Evolutionary conservation across 768 basidiomycete genomes (phyloP).

Genomic region (Nevesoporus exiguus): DNA sequence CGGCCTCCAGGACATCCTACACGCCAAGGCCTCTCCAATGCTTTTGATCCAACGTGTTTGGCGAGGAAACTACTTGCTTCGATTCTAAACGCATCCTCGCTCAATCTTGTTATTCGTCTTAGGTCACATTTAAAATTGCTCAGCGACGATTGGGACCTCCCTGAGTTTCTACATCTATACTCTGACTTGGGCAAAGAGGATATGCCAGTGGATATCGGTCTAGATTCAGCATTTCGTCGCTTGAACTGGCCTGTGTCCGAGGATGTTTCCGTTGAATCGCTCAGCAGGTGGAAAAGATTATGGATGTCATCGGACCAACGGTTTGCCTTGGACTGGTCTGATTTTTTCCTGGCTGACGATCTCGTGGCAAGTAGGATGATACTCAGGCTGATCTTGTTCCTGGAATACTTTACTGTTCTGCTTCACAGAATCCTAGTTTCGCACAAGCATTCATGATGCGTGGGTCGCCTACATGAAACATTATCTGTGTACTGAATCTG

Average conservation of each 20-base stretch:
- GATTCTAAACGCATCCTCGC: constrained; percentile 58
- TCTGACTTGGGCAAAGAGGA: constrained; percentile 53
- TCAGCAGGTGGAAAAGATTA: constrained; percentile 51
- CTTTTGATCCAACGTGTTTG: constrained; percentile 55
- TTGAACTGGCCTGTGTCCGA: constrained; percentile 60
- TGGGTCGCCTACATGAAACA: not conserved
- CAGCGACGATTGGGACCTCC: constrained; percentile 76
- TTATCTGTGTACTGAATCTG: constrained; percentile 8
- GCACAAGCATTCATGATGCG: constrained; percentile 44
- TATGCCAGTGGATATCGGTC: constrained; percentile 50
- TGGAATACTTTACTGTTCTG: constrained; percentile 57
- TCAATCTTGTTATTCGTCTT: constrained; percentile 62
- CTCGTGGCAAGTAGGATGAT: constrained; percentile 36
- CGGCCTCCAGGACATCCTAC: constrained; percentile 37
- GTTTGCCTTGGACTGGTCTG: constrained; percentile 35
- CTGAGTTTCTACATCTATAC: constrained; percentile 68
- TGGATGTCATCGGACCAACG: constrained; percentile 53
- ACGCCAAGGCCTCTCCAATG: constrained; percentile 50
- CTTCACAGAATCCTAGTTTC: constrained; percentile 58
- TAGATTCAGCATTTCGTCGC: constrained; percentile 53
- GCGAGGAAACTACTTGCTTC: constrained; percentile 60
- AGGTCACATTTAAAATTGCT: constrained; percentile 79
- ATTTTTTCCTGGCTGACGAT: constrained; percentile 1
- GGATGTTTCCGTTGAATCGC: constrained; percentile 45
- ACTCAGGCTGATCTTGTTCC: constrained; percentile 60